A percentile compares a stretch with the other conserved stretches of the same genome.
These are phyloP conservation scores for Gnomoniopsis sp. DNA, from an alignment of 2,329 filamentous ascomycete species.

Conservation along the genomic window DNA sequence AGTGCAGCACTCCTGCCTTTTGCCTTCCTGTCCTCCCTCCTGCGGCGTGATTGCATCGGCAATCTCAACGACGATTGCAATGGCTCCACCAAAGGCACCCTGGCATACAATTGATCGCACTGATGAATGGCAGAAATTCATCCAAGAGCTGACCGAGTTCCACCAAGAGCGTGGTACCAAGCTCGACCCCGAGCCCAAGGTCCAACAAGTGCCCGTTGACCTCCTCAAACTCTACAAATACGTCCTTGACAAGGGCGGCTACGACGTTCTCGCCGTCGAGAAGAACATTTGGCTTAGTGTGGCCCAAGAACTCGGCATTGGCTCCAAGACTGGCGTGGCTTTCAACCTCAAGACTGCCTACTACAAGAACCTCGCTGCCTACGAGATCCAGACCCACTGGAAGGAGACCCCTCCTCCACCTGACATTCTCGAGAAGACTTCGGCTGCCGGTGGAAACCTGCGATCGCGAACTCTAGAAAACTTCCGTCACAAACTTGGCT, in stretches of 20 bases:
- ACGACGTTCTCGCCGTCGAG: constrained; percentile 78
- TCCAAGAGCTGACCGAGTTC: constrained; percentile 67
- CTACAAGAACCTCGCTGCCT: constrained; percentile 85
- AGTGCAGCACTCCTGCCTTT: background rate
- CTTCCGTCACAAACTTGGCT: constrained; percentile 51
- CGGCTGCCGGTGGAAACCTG: constrained; percentile 79
- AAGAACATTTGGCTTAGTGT: constrained; percentile 84
- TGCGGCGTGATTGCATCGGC: background rate
- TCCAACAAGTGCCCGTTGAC: constrained; percentile 73
- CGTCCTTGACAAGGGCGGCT: constrained; percentile 75
- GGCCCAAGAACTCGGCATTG: constrained; percentile 71
- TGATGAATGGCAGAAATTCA: constrained; percentile 75
- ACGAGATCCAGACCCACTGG: constrained; percentile 77
- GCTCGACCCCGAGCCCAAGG: constrained; percentile 77
- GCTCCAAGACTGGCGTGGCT: constrained; percentile 73
- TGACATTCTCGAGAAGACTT: constrained; percentile 83
- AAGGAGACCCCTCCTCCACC: constrained; percentile 79
- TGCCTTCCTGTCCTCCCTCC: background rate
- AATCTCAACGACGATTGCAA: constrained; percentile 19
- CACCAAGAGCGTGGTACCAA: constrained; percentile 76
- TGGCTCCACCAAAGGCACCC: constrained; percentile 30
- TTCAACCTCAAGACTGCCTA: constrained; percentile 85
- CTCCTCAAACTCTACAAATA: constrained; percentile 75
- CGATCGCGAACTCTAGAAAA: constrained; percentile 76
- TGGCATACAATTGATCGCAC: constrained; percentile 53